phyloP scores from a whole-genome alignment of 768 basidiomycete genomes.

The Tylopilus plumbeoviolaceoides region DNA sequence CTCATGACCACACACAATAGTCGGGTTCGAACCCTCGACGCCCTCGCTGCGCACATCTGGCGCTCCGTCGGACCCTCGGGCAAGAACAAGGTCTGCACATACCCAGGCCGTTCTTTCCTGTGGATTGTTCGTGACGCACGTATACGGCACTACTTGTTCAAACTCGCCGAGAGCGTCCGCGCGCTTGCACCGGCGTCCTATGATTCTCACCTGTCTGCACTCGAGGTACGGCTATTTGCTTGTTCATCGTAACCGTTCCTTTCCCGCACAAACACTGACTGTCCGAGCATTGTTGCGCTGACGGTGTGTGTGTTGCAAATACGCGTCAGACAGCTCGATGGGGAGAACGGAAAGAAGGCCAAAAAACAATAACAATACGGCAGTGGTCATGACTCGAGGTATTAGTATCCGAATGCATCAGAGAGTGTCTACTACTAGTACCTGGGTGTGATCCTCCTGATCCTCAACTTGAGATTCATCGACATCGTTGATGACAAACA shows the following conservation, averaged over 20 bases:
- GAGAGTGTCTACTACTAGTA: too few species aligned
- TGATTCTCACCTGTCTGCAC: slow-evolving; percentile 71
- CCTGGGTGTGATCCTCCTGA: too few species aligned
- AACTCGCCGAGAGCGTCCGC: slow-evolving; percentile 69
- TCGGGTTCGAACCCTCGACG: slow-evolving; percentile 76
- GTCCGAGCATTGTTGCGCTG: not conserved
- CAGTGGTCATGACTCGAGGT: too few species aligned
- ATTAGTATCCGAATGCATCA: too few species aligned
- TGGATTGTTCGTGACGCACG: too few species aligned
- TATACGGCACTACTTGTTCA: slow-evolving; percentile 79
- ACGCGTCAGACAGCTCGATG: slow-evolving; percentile 13
- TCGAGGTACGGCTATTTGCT: slow-evolving; percentile 52
- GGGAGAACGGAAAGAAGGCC: not conserved
- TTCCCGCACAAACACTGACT: not conserved
- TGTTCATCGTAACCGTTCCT: not conserved
- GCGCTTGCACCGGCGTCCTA: slow-evolving; percentile 67
- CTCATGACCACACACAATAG: slow-evolving; percentile 35
- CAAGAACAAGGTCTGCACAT: slow-evolving; percentile 65
- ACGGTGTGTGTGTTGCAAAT: not conserved
- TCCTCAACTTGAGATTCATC: too few species aligned
- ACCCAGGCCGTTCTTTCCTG: not conserved
- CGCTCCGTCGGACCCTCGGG: slow-evolving; percentile 82
- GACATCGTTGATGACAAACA: too few species aligned
- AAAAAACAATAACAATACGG: too few species aligned
- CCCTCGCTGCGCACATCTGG: slow-evolving; percentile 68